Evolutionary conservation across 108 stramenopile species (phyloP), one percentile per base, ranked within the genome.

Genomic region (Nannochloropsis oceanica): DNA sequence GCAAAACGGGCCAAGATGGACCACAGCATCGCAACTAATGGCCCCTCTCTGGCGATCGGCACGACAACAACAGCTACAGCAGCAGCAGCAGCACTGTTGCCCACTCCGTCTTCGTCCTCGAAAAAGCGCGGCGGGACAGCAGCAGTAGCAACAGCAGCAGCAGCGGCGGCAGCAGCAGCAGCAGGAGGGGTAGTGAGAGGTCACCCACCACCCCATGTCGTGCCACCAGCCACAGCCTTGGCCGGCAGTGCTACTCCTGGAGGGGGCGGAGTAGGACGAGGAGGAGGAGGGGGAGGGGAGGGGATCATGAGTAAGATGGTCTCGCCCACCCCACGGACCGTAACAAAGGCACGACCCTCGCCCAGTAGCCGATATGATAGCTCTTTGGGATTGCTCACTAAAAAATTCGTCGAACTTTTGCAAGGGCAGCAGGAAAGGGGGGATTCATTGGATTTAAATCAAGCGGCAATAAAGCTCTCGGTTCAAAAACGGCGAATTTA

Each of bases 401-500:
- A 95, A 82, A 93, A 94, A 85, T 97, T 97, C 88, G 93, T 95
- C 25, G 91, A 92, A 22, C 92, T 96, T 27, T 91, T 97, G 42
- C 89, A 88, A 73, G 59, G 59, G n/a, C 80, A 88, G 83, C 81
- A 87, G 18, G 89, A 91, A 10, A 92, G 91, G 79, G 88, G 90
- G 34, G 92, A 89, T 0, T 87, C 90, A n/a, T 86, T 97, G 82
- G 96, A 97, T 91, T 89, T 97, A 82, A 97, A 97, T 85, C 89
- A 91, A 11, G 96, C 96, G 12, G 95, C 94, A 0, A 87, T 88
- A 34, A 92, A 93, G 79, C 85, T 97, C 86, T 91, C 92, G 42
- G 95, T 97, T 27, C 95, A 95, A 85, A 97, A 97, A 85, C 91
- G 96, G 26, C 93, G 96, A 1, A 95, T 96, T 85, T 97, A 97